Evolutionary conservation across 1,284 basidiomycete genomes (phyloP).

Genomic region (Leccinum subrobustum): DNA sequence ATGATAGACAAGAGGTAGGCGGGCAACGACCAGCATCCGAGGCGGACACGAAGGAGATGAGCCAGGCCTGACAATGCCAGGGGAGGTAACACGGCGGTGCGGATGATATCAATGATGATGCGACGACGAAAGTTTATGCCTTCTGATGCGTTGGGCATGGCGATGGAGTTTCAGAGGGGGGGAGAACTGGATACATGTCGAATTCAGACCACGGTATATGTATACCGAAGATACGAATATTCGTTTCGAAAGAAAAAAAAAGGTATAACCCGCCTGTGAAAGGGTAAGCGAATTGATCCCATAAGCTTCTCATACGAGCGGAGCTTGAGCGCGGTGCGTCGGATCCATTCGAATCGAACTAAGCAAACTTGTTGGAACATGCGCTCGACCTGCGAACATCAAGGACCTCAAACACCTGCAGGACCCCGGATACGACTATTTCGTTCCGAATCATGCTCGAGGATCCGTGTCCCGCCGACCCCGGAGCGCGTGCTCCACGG

Average conservation of each 20-base stretch:
- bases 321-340: slow-evolving; percentile 9
- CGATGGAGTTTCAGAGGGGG: neutral
- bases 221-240: slow-evolving; percentile 12
- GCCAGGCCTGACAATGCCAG: slow-evolving; percentile 8
- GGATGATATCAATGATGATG: slow-evolving; percentile 25
- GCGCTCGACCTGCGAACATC: slow-evolving; percentile 1
- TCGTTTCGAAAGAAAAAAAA: slow-evolving; percentile 12
- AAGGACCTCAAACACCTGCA: slow-evolving; percentile 11
- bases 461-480: neutral
- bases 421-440: neutral
- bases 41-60: slow-evolving; percentile 9
- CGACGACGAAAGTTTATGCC: slow-evolving; percentile 26
- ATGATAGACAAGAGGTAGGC: slow-evolving; percentile 42
- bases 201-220: slow-evolving; percentile 16
- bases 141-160: slow-evolving; percentile 14
- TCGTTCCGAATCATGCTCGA: neutral
- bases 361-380: neutral
- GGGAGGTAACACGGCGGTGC: slow-evolving; percentile 20
- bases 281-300: slow-evolving; percentile 10
- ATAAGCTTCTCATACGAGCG: slow-evolving; percentile 3
- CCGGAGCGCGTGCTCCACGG: neutral
- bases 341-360: slow-evolving; percentile 3
- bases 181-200: slow-evolving; percentile 9
- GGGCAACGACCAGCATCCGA: slow-evolving; percentile 35
- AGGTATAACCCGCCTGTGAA: slow-evolving; percentile 19